Base-by-base conservation (phyloP, 2,329 filamentous ascomycete species). In the Penicillium griseofulvum region DNA sequence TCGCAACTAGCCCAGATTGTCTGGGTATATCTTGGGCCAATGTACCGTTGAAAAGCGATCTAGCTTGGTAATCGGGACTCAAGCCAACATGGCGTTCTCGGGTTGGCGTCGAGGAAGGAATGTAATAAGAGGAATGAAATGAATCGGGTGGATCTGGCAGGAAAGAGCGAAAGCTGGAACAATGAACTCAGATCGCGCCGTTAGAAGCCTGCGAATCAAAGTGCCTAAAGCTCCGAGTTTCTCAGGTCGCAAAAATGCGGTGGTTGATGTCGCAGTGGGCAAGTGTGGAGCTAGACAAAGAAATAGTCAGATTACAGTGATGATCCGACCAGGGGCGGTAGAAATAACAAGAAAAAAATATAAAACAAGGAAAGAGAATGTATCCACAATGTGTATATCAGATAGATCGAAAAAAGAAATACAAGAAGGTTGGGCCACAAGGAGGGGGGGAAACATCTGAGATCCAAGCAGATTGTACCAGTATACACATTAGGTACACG, bases 381-480 rank as follows among this genome's bases (percentile, higher is more conserved):
- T 43, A 47, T 55, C 45, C 49, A 57, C 55, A 22, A 22, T 22
- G 22, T 38, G 49, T 55, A 29, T 36, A 62, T 59, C 52, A 59
- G 58, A 63, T 58, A 60, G 60, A 66, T 59, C 56, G 54, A 39
- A 58, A 39, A 59, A 50, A 59, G 54, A 48, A 53, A 51, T 55
- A 48, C 50, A 39, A 54, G n/a, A 43, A 54, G 19, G 47, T 55
- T 55, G 45, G 56, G 48, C 50, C 48, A 57, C 33, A 49, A 52
- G 52, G 49, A 50, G 56, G 49, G 56, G 49, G 38, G 54, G 19
- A 45, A 45, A 47, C 22, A 49, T 39, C 53, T 33, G 38, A 56
- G 54, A 42, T 53, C 12, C 36, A 43, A 54, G 33, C 2, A 22
- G 22, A 22, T 22, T 22, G 22, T 22, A 22, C 22, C 22, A 22